phyloP scores from a whole-genome alignment of 192 early-diverging fungal genomes.

The Entomortierella lignicola region DNA sequence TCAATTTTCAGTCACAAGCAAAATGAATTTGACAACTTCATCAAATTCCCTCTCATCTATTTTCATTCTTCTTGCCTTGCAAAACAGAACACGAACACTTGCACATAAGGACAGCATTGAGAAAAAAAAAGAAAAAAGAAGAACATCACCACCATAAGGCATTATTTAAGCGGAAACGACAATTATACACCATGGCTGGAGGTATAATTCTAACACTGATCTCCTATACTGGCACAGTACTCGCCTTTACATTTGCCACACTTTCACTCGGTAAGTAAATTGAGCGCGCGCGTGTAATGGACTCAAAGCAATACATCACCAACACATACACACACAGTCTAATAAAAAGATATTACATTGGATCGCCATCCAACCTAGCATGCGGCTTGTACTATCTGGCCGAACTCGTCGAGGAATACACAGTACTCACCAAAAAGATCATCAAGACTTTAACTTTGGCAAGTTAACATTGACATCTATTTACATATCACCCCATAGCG shows the following conservation, averaged over 20 bases:
- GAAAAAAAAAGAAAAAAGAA: neutral
- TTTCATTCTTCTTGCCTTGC: too few relatives aligned
- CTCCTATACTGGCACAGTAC: slow-evolving; percentile 61
- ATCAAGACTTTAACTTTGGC: slow-evolving; percentile 73
- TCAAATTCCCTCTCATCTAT: too few relatives aligned
- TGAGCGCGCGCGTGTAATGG: neutral
- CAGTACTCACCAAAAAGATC: slow-evolving; percentile 79
- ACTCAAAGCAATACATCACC: too few relatives aligned
- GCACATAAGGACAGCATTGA: too few relatives aligned
- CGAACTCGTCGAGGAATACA: slow-evolving; percentile 79
- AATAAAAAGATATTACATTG: too few relatives aligned
- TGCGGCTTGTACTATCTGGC: slow-evolving; percentile 87
- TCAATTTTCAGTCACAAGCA: too few relatives aligned
- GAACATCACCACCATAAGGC: neutral
- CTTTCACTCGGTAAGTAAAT: slow-evolving; percentile 64
- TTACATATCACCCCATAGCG: neutral
- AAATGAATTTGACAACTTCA: too few relatives aligned
- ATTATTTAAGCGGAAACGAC: too few relatives aligned
- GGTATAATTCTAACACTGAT: slow-evolving; percentile 57
- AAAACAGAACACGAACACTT: too few relatives aligned
- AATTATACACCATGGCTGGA: slow-evolving; percentile 10
- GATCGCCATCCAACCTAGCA: too few relatives aligned
- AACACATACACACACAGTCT: too few relatives aligned
- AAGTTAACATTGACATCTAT: slow-evolving; percentile 10
- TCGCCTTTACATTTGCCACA: slow-evolving; percentile 66